Conservation (phyloP, 1,139 yeast genomes). For the Arxiozyma telluris region DNA sequence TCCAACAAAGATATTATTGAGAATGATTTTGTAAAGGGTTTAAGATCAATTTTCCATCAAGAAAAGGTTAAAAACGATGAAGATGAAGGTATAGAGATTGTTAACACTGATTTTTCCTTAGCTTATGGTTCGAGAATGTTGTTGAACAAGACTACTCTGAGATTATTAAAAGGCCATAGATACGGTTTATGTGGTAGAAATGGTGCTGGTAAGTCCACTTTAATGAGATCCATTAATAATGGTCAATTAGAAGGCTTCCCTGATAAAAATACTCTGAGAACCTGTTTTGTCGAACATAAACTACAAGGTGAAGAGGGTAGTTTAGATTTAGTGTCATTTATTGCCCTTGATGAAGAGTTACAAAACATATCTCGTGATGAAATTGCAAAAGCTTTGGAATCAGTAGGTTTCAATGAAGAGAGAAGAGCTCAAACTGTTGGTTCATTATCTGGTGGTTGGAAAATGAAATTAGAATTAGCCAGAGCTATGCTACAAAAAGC, state of each 20-base stretch:
- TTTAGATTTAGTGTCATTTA: conserved; percentile 77
- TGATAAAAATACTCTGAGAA: conserved; percentile 72
- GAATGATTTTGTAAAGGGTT: conserved; percentile 39
- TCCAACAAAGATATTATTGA: conserved; percentile 39
- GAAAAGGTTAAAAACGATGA: conserved; percentile 47
- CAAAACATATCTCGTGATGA: conserved; percentile 52
- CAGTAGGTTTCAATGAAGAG: conserved; percentile 87
- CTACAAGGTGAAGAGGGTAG: conserved; percentile 93
- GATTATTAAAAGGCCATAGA: conserved; percentile 88
- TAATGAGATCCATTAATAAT: conserved; percentile 94
- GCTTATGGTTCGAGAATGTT: conserved; percentile 98
- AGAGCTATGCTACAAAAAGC: conserved; percentile 98
- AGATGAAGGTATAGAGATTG: conserved; percentile 78
- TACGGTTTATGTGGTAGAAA: conserved; percentile 97
- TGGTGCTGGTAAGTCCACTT: conserved; percentile 97
- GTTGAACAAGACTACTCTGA: conserved; percentile 78
- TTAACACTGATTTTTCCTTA: conserved; percentile 86
- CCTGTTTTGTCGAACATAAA: conserved; percentile 96
- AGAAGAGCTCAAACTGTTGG: conserved; percentile 87
- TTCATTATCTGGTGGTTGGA: conserved; percentile 97
- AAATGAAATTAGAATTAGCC: conserved; percentile 95
- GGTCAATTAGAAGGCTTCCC: conserved; percentile 99
- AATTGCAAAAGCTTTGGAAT: conserved; percentile 63
- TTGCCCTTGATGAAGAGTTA: conserved; percentile 85
- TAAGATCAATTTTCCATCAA: conserved; percentile 60